phyloP scores from a whole-genome alignment of 139 green algal species.

The Closterium sp. region DNA sequence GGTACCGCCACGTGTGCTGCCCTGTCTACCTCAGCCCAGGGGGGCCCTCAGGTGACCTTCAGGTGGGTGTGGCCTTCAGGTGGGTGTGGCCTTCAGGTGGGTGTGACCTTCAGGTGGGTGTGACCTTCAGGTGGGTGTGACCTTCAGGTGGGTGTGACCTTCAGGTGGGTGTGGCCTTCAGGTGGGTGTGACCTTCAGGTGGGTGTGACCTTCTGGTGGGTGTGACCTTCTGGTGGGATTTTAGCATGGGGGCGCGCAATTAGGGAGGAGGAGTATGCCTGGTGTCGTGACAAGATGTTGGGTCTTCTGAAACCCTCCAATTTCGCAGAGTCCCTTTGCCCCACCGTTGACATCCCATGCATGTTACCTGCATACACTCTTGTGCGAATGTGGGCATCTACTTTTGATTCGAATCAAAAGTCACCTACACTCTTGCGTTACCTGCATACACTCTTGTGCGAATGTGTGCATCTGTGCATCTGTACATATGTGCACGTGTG shows the following conservation, averaged over 20 bases:
- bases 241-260: too few relatives aligned
- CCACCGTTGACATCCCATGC: too few relatives aligned
- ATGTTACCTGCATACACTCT: too few relatives aligned
- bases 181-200: not conserved
- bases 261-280: too few relatives aligned
- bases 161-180: not conserved
- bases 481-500: not conserved
- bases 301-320: too few relatives aligned
- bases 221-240: too few relatives aligned
- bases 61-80: not conserved
- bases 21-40: constrained; percentile 33
- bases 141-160: not conserved
- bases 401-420: too few relatives aligned
- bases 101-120: not conserved
- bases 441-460: too few relatives aligned
- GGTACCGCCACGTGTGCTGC: constrained; percentile 55
- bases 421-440: not conserved
- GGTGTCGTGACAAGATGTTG: too few relatives aligned
- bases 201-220: too few relatives aligned
- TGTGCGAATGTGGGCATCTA: too few relatives aligned
- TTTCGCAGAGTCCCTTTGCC: too few relatives aligned
- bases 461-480: constrained; percentile 5
- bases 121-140: not conserved
- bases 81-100: not conserved
- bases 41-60: not conserved